Evolutionary conservation across 1,284 basidiomycete species (phyloP).

Genomic region (Boletus mariae): DNA sequence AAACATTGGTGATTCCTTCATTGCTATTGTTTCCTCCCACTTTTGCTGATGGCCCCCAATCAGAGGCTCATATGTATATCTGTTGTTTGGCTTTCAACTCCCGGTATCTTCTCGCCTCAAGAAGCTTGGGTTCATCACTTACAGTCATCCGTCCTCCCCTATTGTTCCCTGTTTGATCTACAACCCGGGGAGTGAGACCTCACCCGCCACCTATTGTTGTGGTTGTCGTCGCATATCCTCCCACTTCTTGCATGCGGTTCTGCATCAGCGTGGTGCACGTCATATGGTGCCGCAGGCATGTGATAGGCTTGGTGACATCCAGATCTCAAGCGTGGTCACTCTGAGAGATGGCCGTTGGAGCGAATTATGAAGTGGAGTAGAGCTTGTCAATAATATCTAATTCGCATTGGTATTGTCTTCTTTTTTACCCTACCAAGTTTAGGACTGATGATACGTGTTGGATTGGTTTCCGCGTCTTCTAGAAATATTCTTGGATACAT

Average conservation of each 20-base stretch:
- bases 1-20: constrained; percentile 50
- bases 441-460: constrained; percentile 2
- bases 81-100: constrained; percentile 93
- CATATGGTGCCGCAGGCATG: constrained; percentile 80
- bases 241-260: constrained; percentile 89
- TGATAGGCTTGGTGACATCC: constrained; percentile 86
- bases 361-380: no score
- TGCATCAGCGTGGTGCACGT: constrained; percentile 95
- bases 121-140: constrained; percentile 97
- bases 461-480: neutral
- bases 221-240: constrained; percentile 90
- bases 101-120: constrained; percentile 85
- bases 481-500: neutral
- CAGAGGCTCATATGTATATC: constrained; percentile 82
- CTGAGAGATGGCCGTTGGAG: no score
- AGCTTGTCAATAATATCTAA: constrained; percentile 41
- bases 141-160: constrained; percentile 88
- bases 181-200: constrained; percentile 90
- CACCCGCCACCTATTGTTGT: constrained; percentile 80
- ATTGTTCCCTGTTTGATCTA: constrained; percentile 93
- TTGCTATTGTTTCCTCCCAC: constrained; percentile 72
- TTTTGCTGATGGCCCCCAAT: constrained; percentile 61
- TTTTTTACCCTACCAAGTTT: neutral
- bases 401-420: neutral
- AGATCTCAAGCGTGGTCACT: neutral